Conservation (phyloP, 495 filamentous ascomycete genomes). For the Neurospora africana region DNA sequence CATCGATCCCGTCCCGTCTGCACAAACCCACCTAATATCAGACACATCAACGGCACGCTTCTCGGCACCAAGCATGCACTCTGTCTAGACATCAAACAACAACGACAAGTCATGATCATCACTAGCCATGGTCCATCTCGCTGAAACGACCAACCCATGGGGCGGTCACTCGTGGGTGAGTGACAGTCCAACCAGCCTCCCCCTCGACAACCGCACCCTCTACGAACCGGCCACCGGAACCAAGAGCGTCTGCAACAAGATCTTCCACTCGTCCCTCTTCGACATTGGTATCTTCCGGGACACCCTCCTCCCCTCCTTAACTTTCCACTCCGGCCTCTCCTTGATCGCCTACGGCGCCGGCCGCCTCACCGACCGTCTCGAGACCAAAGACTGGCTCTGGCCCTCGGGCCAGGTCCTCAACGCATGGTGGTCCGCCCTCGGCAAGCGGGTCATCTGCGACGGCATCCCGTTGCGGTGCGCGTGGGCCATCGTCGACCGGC, state of each 20-base stretch:
- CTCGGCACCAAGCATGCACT: background rate
- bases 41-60: background rate
- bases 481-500: slow-evolving; percentile 35
- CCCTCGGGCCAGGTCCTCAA: slow-evolving; percentile 42
- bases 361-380: slow-evolving; percentile 37
- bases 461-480: slow-evolving; percentile 31
- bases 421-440: slow-evolving; percentile 49
- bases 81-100: background rate
- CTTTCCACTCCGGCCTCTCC: slow-evolving; percentile 34
- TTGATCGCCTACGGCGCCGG: slow-evolving; percentile 38
- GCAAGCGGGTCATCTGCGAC: slow-evolving; percentile 28
- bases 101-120: background rate
- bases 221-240: background rate
- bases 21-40: background rate
- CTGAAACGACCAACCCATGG: slow-evolving; percentile 8
- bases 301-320: slow-evolving; percentile 40
- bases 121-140: slow-evolving; percentile 4
- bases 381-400: slow-evolving; percentile 50
- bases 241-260: background rate
- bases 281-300: slow-evolving; percentile 39
- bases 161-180: slow-evolving; percentile 2
- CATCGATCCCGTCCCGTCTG: background rate
- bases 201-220: background rate
- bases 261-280: slow-evolving; percentile 27
- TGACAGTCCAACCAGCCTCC: background rate